A percentile compares a stretch with the other conserved stretches of the same genome.
These are phyloP conservation scores for Daedalea quercina DNA, from an alignment of 768 basidiomycete genomes.

Conservation along the genomic window DNA sequence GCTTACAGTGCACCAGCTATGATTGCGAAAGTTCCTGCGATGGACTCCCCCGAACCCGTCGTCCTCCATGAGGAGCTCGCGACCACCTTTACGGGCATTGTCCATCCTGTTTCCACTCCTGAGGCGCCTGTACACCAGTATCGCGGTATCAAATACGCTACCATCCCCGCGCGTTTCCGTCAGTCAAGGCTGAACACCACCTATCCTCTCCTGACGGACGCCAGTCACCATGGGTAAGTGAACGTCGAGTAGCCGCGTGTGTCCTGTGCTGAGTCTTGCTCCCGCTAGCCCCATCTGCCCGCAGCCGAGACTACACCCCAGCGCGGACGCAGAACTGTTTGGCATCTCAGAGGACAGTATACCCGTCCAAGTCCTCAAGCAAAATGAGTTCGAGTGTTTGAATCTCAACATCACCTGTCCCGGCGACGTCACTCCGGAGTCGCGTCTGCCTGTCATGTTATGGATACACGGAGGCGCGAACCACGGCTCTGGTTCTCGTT, in stretches of 20 bases:
- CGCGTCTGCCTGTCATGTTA: conserved; percentile 69
- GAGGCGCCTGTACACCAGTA: conserved; percentile 60
- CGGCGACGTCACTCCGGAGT: conserved; percentile 42
- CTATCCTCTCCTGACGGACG: conserved; percentile 54
- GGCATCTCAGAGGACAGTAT: conserved; percentile 46
- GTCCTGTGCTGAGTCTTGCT: neutral
- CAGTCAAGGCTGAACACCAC: conserved; percentile 57
- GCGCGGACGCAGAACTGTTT: conserved; percentile 56
- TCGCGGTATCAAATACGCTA: conserved; percentile 73
- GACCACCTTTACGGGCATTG: conserved; percentile 61
- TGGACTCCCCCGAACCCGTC: conserved; percentile 17
- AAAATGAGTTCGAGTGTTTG: conserved; percentile 74
- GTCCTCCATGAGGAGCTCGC: conserved; percentile 49
- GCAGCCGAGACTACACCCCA: conserved; percentile 42
- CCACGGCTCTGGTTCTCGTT: conserved; percentile 66
- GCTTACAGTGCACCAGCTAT: conserved; percentile 6
- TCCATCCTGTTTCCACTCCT: conserved; percentile 52
- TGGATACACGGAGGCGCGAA: conserved; percentile 84
- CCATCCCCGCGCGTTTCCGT: conserved; percentile 67
- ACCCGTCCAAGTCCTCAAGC: conserved; percentile 48
- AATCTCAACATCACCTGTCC: conserved; percentile 80
- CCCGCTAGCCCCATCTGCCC: conserved; percentile 65
- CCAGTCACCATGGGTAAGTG: conserved; percentile 60
- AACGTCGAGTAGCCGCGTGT: neutral
- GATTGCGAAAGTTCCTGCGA: conserved; percentile 18